Evolutionary conservation across 495 filamentous ascomycete species (phyloP), one percentile per base, ranked within the genome.

Genomic region (Penicillium herquei): DNA sequence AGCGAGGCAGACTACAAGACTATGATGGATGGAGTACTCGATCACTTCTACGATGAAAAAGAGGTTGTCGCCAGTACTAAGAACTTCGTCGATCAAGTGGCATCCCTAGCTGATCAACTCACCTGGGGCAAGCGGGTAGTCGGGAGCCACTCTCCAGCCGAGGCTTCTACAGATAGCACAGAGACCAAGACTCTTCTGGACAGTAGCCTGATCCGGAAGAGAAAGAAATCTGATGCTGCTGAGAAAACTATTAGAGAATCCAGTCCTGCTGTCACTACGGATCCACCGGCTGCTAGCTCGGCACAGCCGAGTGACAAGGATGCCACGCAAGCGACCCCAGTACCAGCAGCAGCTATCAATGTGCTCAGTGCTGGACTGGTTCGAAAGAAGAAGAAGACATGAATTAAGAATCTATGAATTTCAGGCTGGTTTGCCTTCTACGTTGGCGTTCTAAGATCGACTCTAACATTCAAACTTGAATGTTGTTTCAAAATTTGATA

Each of bases 1-100:
- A 78, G 78, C 37, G 86, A 90, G 35, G 78, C 78, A 50, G 83
- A 85, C 39, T 98, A 96, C 72, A 86, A 89, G 55, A 79, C 83
- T 9, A 83, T 86, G n/a, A 82, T 85, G 52, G 87, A 95, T 59
- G 72, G 90, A 34, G 76, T 98, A 1, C 80, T 96, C n/a, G 83
- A 87, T 21, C 81, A 97, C 67, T 97, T 97, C 70, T 84, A 84
- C 10, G 86, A 84, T 35, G 59, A 86, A 21, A 78, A 85, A 3
- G 80, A 88, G n/a, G 87, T 91, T 6, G 71, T 72, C 12, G 72
- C 76, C 18, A 91, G 89, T 64, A 92, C 90, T 9, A 74, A 70
- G 51, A 81, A 85, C 39, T 97, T 92, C 88, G 78, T 89, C 17
- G 81, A 83, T 31, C 79, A 86, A 47, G 79, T 85, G 6, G 75